A percentile compares a stretch with the other conserved stretches of the same genome.
phyloP scores from a whole-genome alignment of 164 flowering plant genomes.

The Magnolia officinalis region DNA sequence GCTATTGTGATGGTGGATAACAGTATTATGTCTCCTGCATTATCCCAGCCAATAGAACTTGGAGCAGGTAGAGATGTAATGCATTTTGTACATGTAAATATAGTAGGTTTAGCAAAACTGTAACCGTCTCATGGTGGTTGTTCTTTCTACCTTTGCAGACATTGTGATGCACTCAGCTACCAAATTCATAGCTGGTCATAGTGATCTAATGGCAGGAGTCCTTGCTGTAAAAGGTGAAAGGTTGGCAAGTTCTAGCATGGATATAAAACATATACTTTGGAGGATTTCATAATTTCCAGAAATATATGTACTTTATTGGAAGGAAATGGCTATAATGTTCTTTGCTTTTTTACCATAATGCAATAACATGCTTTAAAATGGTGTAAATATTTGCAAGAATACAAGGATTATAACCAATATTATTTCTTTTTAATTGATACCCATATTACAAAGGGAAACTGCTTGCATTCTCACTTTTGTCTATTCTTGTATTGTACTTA shows the following conservation, averaged over 20 bases:
- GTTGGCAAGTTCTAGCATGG: conserved; percentile 24
- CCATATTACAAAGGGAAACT: too few relatives aligned
- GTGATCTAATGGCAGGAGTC: conserved; percentile 96
- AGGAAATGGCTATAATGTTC: background rate
- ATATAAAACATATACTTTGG: background rate
- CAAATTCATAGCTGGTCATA: conserved; percentile 91
- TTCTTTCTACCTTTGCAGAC: conserved; percentile 39
- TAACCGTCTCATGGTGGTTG: background rate
- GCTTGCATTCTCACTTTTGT: too few relatives aligned
- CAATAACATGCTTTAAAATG: background rate
- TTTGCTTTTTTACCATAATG: background rate
- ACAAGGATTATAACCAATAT: too few relatives aligned
- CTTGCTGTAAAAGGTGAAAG: conserved; percentile 93
- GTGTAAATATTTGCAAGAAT: too few relatives aligned
- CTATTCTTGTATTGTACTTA: too few relatives aligned
- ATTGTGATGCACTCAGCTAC: conserved; percentile 99
- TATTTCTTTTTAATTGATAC: too few relatives aligned
- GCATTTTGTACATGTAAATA: background rate
- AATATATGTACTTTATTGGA: too few relatives aligned
- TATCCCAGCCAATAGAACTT: conserved; percentile 83
- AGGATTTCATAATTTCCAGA: background rate
- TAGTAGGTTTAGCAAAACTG: background rate
- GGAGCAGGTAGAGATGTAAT: conserved; percentile 68
- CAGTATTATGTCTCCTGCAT: conserved; percentile 95
- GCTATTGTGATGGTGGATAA: conserved; percentile 92